A percentile compares a stretch with the other conserved stretches of the same genome.
These are phyloP conservation scores for Phycomyces blakesleeanus DNA, from an alignment of 192 early-diverging fungal species.

Conservation along the genomic window DNA sequence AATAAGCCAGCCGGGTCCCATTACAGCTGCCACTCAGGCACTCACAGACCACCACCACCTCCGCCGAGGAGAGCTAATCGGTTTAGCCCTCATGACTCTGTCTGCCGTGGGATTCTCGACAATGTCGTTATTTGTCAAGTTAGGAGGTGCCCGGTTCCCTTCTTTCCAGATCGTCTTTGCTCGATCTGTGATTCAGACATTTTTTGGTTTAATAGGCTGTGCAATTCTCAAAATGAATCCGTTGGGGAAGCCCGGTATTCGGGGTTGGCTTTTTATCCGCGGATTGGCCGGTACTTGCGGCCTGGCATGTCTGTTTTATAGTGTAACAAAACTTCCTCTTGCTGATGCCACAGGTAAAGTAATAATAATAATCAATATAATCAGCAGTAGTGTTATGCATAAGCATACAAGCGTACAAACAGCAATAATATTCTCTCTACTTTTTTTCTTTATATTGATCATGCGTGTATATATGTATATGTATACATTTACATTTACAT, in stretches of 20 bases:
- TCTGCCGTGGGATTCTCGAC: conserved; percentile 69
- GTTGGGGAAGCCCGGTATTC: conserved; percentile 46
- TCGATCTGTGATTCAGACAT: conserved; percentile 63
- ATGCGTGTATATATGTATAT: neutral
- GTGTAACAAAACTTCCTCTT: conserved; percentile 61
- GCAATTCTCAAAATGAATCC: conserved; percentile 46
- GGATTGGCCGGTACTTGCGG: conserved; percentile 64
- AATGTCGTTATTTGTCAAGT: conserved; percentile 72
- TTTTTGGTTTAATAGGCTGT: conserved; percentile 56
- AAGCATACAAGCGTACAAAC: too few relatives aligned
- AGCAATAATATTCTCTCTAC: too few relatives aligned
- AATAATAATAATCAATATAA: neutral
- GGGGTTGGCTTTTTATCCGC: conserved; percentile 58
- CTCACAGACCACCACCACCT: conserved; percentile 1
- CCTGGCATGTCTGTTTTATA: conserved; percentile 68
- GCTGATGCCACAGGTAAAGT: conserved; percentile 67
- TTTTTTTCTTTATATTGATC: neutral
- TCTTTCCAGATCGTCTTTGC: conserved; percentile 71
- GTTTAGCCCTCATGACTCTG: conserved; percentile 55
- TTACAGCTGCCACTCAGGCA: neutral
- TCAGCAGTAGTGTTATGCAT: too few relatives aligned
- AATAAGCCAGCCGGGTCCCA: neutral
- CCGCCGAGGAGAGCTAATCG: conserved; percentile 37
- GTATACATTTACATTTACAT: neutral
- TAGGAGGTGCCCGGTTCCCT: conserved; percentile 53